Evolutionary conservation across 768 basidiomycete genomes (phyloP), one percentile per base, ranked within the genome.

Genomic region (Amanita rimosa): DNA sequence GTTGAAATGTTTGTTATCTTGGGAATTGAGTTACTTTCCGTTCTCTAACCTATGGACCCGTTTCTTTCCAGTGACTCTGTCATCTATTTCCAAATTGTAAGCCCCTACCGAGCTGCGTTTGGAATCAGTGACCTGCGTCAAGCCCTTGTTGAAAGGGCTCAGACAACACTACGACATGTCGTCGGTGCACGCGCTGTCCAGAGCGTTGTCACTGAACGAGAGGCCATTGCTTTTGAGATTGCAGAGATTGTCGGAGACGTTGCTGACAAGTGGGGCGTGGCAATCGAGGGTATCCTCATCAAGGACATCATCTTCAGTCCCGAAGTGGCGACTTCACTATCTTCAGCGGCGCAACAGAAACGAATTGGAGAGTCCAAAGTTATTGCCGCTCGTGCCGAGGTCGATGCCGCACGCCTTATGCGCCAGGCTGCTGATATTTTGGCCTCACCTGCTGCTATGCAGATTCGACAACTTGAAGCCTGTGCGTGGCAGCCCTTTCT

Each of bases 101-200:
- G 78, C 64, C 92, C 92, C 0, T 95, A 96, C 69, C 85, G 91
- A 44, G 90, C 95, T 3, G 90, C 91, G 2, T 98, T 92, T 62
- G 92, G 91, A 34, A 94, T 99, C 68, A 74, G 71, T 49, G 90
- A 97, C 63, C 78, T 99, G 22, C 87, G 85, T 46, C 79, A 84
- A 55, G 90, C 89, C 0, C 79, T 91, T 53, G 68, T 81, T 42
- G 89, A 90, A 64, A 82, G 89, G 54, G 83, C 87, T 0, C 88
- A 96, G 69, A 97, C 95, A 2, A 99, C 95, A 13, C 75, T 98
- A 17, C 82, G 95, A n/a, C 92, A 97, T 59, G 93, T 98, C 62
- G 92, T 96, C 29, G 95, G 95, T 54, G 89, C 91, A 3, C 85
- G 91, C 19, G 83, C 86, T 0, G 88, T 98, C n/a, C 95, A 98